Evolutionary conservation across 306 rosid genomes (phyloP), one percentile per base, ranked within the genome.

Genomic region (Castanea sativa): DNA sequence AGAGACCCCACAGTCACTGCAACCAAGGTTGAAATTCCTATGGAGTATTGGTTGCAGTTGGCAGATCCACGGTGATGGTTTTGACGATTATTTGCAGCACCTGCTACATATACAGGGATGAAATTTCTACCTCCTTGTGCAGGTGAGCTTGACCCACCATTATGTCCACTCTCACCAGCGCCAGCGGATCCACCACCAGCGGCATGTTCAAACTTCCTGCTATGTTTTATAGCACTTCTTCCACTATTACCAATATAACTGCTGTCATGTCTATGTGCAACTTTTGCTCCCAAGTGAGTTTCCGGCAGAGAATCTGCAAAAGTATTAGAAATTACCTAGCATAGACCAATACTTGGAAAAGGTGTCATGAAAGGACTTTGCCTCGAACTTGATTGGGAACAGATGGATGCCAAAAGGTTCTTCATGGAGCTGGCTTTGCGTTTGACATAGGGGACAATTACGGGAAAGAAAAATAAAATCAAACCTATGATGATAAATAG

Each of bases 31-130:
- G 84, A 64, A 61, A 78, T 4, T 41, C 65, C 68, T 64, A 67
- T 76, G 68, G 61, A 70, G 85, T 80, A 57, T 32, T 73, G 87
- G 80, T 83, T 78, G 77, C 83, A 49, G 79, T 67, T 78, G 58
- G 84, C 97, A 27, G 90, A 83, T 35, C 88, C 79, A 52, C 2
- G 90, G 68, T 74, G 90, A 4, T 2, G 58, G 23, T 80, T 84
- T 35, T 67, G 89, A 41, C 7, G 83, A 56, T 80, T 90, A 57
- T 79, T 86, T n/a, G 88, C 90, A 2, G 93, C 85, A 25, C 93
- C 94, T 1, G 90, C 97, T 53, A 78, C 83, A 83, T 89, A 85
- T 53, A 88, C 84, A 19, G 97, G 98, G 79, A 90, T 83, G 12
- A 76, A 81, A 45, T 84, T 83, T 2, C 79, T 49, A 38, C 89